Base-by-base conservation (phyloP, 345 rosid species). In the Noccaea caerulescens region DNA sequence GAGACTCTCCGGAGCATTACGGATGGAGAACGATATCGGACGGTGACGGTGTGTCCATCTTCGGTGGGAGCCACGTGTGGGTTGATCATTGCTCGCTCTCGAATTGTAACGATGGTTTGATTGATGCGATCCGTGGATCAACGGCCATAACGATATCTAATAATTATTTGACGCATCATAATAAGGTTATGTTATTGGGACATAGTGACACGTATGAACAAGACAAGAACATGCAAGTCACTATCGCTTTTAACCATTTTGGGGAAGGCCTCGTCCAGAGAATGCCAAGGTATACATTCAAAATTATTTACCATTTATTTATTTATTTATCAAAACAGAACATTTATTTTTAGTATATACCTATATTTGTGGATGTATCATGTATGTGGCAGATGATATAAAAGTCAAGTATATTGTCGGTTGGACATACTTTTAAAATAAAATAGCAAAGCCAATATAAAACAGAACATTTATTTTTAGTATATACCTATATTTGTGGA, bases 181-280 rank as follows among this genome's bases (percentile, higher is more conserved):
- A 90, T 47, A 87, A 90, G 51, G 96, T 86, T 8, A 90, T 90
- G 96, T 71, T 90, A 9, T 54, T 90, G 75, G 93, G 96, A 41
- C 90, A 84, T 79, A 87, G 93, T 12, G 93, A 90, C 66, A 42
- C 87, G 34, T 90, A 83, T 30, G 79, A 72, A 6, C 78, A 71
- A 56, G 96, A 90, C 85, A 84, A 84, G 88, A 82, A 84, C 72
- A 90, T 90, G 96, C 96, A 88, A 75, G 84, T 84, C 80, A 90
- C 96, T 14, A 87, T 87, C 8, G 96, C 91, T 63, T 90, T 90
- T 30, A 90, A 90, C 80, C 93, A 90, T 82, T 90, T 90, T 30
- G 96, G 96, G 0, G 91, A 90, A 83, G 96, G 96, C 1, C 91
- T 87, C 33, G 90, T 90, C 75, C 96, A 90, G 68, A 80, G 94